phyloP scores from a whole-genome alignment of 148 eudicot species.

The Drosera capensis region DNA sequence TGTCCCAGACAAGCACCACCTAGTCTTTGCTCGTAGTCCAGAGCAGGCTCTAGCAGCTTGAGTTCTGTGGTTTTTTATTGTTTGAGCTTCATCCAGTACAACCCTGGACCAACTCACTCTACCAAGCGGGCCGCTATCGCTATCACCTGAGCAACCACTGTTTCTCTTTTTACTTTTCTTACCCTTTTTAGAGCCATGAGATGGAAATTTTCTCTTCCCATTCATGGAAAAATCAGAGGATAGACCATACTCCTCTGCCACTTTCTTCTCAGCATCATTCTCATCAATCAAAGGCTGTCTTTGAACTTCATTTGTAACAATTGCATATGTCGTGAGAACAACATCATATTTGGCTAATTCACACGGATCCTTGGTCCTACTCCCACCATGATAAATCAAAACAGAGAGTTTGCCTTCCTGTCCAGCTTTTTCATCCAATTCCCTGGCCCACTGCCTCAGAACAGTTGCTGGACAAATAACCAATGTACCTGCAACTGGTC shows the following conservation, averaged over 20 bases:
- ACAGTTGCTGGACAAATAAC: slow-evolving; percentile 97
- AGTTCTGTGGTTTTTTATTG: slow-evolving; percentile 90
- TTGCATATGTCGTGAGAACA: slow-evolving; percentile 87
- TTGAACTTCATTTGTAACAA: slow-evolving; percentile 86
- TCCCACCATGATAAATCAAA: slow-evolving; percentile 86
- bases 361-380: slow-evolving; percentile 63
- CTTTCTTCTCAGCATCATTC: slow-evolving; percentile 58
- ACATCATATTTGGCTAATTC: slow-evolving; percentile 67
- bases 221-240: slow-evolving; percentile 38
- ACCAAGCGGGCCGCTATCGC: slow-evolving; percentile 60
- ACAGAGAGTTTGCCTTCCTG: slow-evolving; percentile 44
- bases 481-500: slow-evolving; percentile 90
- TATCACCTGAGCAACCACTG: slow-evolving; percentile 31
- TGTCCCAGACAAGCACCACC: slow-evolving; percentile 99
- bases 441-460: slow-evolving; percentile 92
- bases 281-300: slow-evolving; percentile 71
- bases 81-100: slow-evolving; percentile 96
- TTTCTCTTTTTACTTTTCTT: slow-evolving; percentile 63
- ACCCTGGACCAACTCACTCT: slow-evolving; percentile 88
- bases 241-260: slow-evolving; percentile 46
- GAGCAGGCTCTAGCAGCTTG: slow-evolving; percentile 94
- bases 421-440: slow-evolving; percentile 74
- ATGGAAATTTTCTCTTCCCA: slow-evolving; percentile 41
- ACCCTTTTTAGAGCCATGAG: slow-evolving; percentile 27
- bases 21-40: slow-evolving; percentile 80